Evolutionary conservation across 108 stramenopile genomes (phyloP).

Genomic region (Fistulifera solaris): DNA sequence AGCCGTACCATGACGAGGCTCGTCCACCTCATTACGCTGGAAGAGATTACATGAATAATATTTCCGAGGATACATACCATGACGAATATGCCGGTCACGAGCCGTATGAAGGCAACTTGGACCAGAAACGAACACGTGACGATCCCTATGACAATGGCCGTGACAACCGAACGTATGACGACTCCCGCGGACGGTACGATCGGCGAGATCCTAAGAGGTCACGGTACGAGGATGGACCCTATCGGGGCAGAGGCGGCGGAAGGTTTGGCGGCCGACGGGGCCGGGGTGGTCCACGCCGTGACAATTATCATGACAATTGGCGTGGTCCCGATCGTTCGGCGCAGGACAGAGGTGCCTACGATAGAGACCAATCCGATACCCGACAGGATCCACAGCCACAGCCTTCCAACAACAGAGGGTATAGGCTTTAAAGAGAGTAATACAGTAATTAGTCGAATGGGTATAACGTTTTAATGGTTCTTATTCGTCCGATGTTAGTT

Average conservation of each 20-base stretch:
- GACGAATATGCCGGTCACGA: too few relatives aligned
- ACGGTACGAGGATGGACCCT: conserved; percentile 1
- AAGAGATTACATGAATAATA: too few relatives aligned
- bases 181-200: conserved; percentile 3
- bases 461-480: too few relatives aligned
- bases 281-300: conserved; percentile 12
- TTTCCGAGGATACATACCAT: too few relatives aligned
- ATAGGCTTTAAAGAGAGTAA: too few relatives aligned
- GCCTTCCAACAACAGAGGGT: too few relatives aligned
- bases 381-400: too few relatives aligned
- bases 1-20: too few relatives aligned
- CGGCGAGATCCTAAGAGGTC: conserved; percentile 1
- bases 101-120: too few relatives aligned
- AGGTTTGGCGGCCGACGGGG: conserved; percentile 11
- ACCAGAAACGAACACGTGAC: background rate
- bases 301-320: conserved; percentile 9
- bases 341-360: conserved; percentile 13
- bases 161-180: conserved; percentile 13
- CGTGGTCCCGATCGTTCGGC: conserved; percentile 9
- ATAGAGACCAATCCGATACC: conserved; percentile 13
- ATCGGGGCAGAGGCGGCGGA: conserved; percentile 12
- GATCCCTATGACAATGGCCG: conserved; percentile 3
- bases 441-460: too few relatives aligned
- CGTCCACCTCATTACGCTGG: too few relatives aligned
- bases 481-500: too few relatives aligned